Evolutionary conservation across 768 basidiomycete genomes (phyloP).

Genomic region (Boletus eberwhitei): DNA sequence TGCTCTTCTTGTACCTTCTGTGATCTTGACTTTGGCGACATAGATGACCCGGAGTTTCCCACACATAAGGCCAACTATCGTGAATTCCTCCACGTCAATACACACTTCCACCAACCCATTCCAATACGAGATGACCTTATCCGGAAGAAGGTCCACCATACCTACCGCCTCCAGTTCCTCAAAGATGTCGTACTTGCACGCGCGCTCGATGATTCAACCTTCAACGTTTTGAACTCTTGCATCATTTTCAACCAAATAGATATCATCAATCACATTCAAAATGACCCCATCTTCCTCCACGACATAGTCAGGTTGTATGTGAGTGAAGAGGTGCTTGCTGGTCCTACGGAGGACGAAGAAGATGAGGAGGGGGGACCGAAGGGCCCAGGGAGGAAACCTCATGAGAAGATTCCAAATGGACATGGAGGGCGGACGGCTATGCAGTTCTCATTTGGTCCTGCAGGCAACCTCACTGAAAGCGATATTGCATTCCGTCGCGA

Average conservation of each 20-base stretch:
- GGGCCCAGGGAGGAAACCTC: slow-evolving; percentile 38
- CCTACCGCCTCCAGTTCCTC: slow-evolving; percentile 94
- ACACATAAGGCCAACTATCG: slow-evolving; percentile 96
- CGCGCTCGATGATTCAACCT: slow-evolving; percentile 91
- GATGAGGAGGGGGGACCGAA: slow-evolving; percentile 25
- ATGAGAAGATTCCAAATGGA: slow-evolving; percentile 36
- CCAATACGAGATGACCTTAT: slow-evolving; percentile 71
- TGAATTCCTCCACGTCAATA: slow-evolving; percentile 78
- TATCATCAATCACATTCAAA: slow-evolving; percentile 87
- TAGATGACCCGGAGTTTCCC: slow-evolving; percentile 97
- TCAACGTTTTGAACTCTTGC: slow-evolving; percentile 94
- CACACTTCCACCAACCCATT: slow-evolving; percentile 89
- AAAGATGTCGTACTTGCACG: slow-evolving; percentile 98
- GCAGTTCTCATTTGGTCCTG: slow-evolving; percentile 54
- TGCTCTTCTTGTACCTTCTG: slow-evolving; percentile 1
- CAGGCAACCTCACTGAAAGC: slow-evolving; percentile 51
- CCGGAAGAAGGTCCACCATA: slow-evolving; percentile 91
- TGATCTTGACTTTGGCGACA: slow-evolving; percentile 15
- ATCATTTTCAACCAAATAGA: slow-evolving; percentile 99
- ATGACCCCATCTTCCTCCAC: slow-evolving; percentile 68
- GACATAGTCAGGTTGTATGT: slow-evolving; percentile 78
- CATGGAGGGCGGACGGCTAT: slow-evolving; percentile 19
- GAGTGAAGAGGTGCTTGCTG: slow-evolving; percentile 60
- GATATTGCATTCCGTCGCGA: slow-evolving; percentile 63
- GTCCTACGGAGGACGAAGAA: slow-evolving; percentile 33